Conservation (phyloP, 2,329 filamentous ascomycete genomes). For the Biscogniauxia marginata region DNA sequence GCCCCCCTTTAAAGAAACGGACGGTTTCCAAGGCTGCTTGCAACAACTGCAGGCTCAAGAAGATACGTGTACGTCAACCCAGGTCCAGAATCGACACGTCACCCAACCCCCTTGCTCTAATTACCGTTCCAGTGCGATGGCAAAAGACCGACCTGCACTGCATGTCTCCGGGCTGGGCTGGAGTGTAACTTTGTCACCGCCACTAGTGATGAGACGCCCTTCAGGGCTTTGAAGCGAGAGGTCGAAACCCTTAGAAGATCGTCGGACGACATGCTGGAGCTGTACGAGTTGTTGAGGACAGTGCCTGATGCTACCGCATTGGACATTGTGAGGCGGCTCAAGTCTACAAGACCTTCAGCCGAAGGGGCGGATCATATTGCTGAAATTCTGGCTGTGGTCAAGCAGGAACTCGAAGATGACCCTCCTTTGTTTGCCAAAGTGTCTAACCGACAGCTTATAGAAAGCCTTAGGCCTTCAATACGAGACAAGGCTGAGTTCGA, state of each 20-base stretch:
- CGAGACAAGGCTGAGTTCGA: conserved; percentile 18
- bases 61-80: conserved; percentile 15
- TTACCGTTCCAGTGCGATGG: conserved; percentile 15
- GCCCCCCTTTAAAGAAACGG: conserved; percentile 21
- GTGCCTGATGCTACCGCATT: conserved; percentile 16
- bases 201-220: conserved; percentile 21
- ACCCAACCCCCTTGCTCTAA: conserved; percentile 4
- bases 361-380: conserved; percentile 13
- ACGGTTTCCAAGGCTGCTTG: conserved; percentile 22
- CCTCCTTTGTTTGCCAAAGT: conserved; percentile 12
- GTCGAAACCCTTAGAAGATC: conserved; percentile 18
- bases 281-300: conserved; percentile 18
- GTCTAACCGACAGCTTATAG: conserved; percentile 19
- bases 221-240: conserved; percentile 21
- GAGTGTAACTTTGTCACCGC: conserved; percentile 22
- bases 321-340: conserved; percentile 19
- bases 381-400: conserved; percentile 15
- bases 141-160: conserved; percentile 17
- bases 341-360: conserved; percentile 9
- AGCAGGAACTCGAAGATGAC: conserved; percentile 15
- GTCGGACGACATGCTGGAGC: conserved; percentile 15
- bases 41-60: conserved; percentile 20
- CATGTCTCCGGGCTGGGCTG: conserved; percentile 11
- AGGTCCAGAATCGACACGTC: neutral
- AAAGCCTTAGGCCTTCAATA: conserved; percentile 16